These are phyloP conservation scores for Geotrichum restrictum DNA, from an alignment of 1,139 yeast genomes.

Conservation along the genomic window DNA sequence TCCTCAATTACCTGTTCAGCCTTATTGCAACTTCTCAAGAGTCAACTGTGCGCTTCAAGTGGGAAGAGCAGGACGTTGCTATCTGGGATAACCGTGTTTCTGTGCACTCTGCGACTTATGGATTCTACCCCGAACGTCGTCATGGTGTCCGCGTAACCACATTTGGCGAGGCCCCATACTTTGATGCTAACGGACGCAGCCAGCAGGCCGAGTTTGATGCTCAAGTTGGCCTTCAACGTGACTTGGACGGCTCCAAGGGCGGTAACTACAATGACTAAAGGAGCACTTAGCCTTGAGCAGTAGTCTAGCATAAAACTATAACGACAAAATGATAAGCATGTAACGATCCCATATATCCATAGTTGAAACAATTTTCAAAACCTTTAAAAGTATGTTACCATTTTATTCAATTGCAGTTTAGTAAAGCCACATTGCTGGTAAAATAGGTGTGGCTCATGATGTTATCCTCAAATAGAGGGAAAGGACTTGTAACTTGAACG, in stretches of 20 bases:
- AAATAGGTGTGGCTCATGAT: no score
- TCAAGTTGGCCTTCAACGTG: slow-evolving; percentile 25
- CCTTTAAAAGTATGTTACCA: no score
- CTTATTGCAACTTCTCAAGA: slow-evolving; percentile 53
- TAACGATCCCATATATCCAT: no score
- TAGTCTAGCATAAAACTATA: no score
- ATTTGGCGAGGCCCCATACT: slow-evolving; percentile 47
- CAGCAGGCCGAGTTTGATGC: slow-evolving; percentile 31
- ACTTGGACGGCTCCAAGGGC: slow-evolving; percentile 31
- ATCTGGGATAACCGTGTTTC: slow-evolving; percentile 72
- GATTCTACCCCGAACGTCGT: slow-evolving; percentile 46
- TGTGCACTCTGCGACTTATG: slow-evolving; percentile 52
- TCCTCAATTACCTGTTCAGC: slow-evolving; percentile 51
- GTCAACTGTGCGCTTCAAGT: slow-evolving; percentile 53
- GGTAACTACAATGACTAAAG: slow-evolving; percentile 34
- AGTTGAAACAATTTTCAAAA: no score
- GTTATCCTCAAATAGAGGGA: no score
- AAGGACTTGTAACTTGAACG: no score
- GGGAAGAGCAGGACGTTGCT: slow-evolving; percentile 61
- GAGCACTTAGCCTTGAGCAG: neutral
- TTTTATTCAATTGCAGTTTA: no score
- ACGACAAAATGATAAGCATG: no score
- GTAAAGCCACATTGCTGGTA: no score
- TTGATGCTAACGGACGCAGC: slow-evolving; percentile 30
- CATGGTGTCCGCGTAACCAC: slow-evolving; percentile 69